Percentiles rank a stretch among this genome's conserved stretches.
These are phyloP conservation scores for Corchorus olitorius DNA, from an alignment of 345 rosid genomes.

Conservation along the genomic window DNA sequence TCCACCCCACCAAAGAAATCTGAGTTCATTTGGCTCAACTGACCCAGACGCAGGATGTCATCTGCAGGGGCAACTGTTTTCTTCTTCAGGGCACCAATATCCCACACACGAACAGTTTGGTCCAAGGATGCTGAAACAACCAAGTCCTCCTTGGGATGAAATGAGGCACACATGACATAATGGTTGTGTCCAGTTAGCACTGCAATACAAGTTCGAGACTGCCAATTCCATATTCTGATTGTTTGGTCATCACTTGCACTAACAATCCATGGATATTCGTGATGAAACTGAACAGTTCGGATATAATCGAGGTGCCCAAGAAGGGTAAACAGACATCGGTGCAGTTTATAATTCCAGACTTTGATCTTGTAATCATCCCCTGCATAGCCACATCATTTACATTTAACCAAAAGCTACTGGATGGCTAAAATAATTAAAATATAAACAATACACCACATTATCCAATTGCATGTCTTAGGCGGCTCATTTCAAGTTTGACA, in stretches of 20 bases:
- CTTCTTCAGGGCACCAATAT: slow-evolving; percentile 81
- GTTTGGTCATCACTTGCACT: slow-evolving; percentile 98
- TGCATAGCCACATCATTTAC: slow-evolving; percentile 34
- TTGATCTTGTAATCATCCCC: slow-evolving; percentile 95
- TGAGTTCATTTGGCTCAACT: slow-evolving; percentile 78
- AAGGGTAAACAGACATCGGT: slow-evolving; percentile 85
- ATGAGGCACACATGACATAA: slow-evolving; percentile 97
- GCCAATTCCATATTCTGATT: slow-evolving; percentile 97
- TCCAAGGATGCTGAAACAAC: slow-evolving; percentile 93
- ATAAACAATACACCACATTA: too few species aligned
- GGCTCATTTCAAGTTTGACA: too few species aligned
- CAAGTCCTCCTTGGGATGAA: slow-evolving; percentile 92
- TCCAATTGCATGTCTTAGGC: too few species aligned
- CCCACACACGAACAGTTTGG: slow-evolving; percentile 98
- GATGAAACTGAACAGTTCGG: slow-evolving; percentile 94
- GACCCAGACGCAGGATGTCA: slow-evolving; percentile 55
- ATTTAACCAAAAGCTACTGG: too few species aligned
- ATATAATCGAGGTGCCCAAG: slow-evolving; percentile 94
- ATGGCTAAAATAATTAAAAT: too few species aligned
- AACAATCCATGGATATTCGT: slow-evolving; percentile 94
- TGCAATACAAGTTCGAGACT: slow-evolving; percentile 87
- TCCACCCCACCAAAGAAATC: slow-evolving; percentile 94
- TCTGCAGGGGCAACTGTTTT: slow-evolving; percentile 87
- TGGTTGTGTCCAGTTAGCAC: slow-evolving; percentile 94
- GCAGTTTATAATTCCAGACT: slow-evolving; percentile 91